phyloP scores from a whole-genome alignment of 495 filamentous ascomycete genomes.

The Xylaria intraflava region DNA sequence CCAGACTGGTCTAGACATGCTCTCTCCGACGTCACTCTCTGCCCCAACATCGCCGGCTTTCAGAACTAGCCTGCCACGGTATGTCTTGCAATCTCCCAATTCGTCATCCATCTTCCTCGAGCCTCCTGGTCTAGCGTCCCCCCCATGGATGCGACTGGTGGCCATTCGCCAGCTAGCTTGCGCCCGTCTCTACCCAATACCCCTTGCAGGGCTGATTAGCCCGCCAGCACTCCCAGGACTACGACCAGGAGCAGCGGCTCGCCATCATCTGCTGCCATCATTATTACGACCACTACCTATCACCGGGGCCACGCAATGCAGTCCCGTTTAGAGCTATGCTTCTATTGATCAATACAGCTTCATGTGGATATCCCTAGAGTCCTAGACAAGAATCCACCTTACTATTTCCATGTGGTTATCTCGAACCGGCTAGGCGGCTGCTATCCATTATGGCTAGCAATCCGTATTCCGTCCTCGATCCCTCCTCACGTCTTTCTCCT shows the following conservation, averaged over 20 bases:
- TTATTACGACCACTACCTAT: not conserved
- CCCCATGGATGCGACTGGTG: not conserved
- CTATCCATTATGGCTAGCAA: conserved; percentile 20
- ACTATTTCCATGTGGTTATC: not conserved
- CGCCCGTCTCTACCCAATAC: not conserved
- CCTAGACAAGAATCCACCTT: too few relatives aligned
- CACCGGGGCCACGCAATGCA: not conserved
- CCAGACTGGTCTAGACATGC: too few relatives aligned
- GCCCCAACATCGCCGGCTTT: too few relatives aligned
- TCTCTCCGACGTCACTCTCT: too few relatives aligned
- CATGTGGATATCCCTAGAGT: not conserved
- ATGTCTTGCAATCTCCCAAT: too few relatives aligned
- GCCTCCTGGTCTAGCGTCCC: too few relatives aligned
- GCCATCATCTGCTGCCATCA: not conserved
- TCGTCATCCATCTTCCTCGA: too few relatives aligned
- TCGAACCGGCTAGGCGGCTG: not conserved
- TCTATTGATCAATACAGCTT: not conserved
- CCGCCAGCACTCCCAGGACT: not conserved
- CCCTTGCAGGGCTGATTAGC: not conserved
- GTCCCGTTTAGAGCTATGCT: not conserved
- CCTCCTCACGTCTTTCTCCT: conserved; percentile 9
- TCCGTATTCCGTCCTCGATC: conserved; percentile 20
- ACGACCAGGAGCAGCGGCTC: not conserved
- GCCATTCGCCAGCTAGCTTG: too few relatives aligned
- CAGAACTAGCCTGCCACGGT: too few relatives aligned